These are phyloP conservation scores for Cyclospora cayetanensis DNA, from an alignment of 169 alveolate genomes.

Conservation along the genomic window DNA sequence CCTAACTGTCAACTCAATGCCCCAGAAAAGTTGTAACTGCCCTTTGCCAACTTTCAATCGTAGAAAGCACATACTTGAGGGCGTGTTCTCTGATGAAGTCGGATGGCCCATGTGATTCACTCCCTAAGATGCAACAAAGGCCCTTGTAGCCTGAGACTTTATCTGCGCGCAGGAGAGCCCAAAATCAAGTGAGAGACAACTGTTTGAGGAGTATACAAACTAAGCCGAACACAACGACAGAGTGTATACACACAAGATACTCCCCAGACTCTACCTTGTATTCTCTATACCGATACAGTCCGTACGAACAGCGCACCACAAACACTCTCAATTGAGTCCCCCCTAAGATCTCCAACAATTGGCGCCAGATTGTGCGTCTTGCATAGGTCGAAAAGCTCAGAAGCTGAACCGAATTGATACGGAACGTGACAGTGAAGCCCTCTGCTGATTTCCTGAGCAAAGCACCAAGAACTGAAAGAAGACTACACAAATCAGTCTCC, in stretches of 20 bases:
- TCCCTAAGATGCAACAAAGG: conserved; percentile 56
- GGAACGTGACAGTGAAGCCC: background rate
- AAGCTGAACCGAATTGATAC: background rate
- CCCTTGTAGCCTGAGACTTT: background rate
- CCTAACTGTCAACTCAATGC: too few species aligned
- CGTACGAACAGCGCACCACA: too few species aligned
- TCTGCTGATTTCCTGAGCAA: background rate
- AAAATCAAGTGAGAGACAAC: background rate
- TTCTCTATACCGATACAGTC: too few species aligned
- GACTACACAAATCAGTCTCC: too few species aligned
- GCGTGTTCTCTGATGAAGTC: background rate
- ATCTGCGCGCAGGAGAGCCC: background rate
- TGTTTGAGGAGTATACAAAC: background rate
- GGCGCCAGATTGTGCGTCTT: background rate
- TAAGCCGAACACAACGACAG: background rate
- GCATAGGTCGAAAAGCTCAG: background rate
- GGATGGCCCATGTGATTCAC: conserved; percentile 45
- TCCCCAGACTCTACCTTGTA: too few species aligned
- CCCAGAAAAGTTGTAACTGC: background rate
- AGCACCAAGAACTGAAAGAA: too few species aligned
- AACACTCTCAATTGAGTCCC: background rate
- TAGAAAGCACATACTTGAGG: background rate
- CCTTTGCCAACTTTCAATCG: background rate
- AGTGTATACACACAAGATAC: too few species aligned
- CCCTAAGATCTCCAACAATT: background rate